Percentiles rank a stretch among this genome's conserved stretches.
phyloP scores from a whole-genome alignment of 2,329 filamentous ascomycete species.

The Calonectria montana region DNA sequence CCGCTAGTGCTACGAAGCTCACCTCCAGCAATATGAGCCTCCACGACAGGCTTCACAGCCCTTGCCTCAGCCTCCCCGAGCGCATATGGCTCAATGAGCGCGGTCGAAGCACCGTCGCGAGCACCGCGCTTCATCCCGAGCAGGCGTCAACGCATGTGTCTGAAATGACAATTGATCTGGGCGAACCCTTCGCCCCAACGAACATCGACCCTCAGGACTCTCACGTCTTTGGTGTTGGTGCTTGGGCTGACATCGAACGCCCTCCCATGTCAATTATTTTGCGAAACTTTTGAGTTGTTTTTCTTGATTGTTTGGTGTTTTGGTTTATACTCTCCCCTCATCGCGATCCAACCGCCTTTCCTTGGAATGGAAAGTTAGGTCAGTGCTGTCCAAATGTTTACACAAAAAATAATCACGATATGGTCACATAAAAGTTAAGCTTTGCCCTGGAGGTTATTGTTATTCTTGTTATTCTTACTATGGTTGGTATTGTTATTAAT shows the following conservation, averaged over 20 bases:
- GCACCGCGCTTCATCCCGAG: constrained; percentile 21
- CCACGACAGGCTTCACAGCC: constrained; percentile 1
- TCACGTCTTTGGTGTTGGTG: constrained; percentile 33
- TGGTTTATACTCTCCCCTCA: neutral
- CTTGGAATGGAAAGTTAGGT: neutral
- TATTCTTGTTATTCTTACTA: neutral
- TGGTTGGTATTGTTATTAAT: no score
- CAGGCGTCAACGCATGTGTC: constrained; percentile 22
- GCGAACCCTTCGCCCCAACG: constrained; percentile 20
- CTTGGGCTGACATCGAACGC: constrained; percentile 34
- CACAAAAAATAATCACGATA: neutral
- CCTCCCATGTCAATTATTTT: constrained; percentile 2
- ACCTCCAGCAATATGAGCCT: constrained; percentile 2
- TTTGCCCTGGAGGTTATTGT: neutral
- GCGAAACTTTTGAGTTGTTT: neutral
- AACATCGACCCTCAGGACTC: constrained; percentile 15
- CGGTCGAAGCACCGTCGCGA: constrained; percentile 19
- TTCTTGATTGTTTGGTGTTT: neutral
- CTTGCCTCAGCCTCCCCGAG: neutral
- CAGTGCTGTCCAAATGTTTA: neutral
- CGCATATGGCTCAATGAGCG: neutral
- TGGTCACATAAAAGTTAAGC: neutral
- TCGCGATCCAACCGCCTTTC: neutral
- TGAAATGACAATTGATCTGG: constrained; percentile 23
- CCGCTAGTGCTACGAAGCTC: neutral